Conservation (phyloP, 805 yeast genomes). For the Barnettozyma populi region DNA sequence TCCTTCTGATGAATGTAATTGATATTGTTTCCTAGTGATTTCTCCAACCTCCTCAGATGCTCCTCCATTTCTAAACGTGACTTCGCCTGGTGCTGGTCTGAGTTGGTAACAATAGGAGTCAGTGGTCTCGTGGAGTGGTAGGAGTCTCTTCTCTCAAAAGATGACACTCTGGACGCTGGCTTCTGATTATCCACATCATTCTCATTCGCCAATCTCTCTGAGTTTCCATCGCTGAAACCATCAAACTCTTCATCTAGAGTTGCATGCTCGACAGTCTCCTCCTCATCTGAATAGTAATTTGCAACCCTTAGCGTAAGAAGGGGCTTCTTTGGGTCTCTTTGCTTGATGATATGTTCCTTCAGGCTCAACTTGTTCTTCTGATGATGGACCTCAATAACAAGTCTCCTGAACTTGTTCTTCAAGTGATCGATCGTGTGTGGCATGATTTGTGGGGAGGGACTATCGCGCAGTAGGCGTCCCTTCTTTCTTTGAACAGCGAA, state of each 20-base stretch:
- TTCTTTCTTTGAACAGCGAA: background rate
- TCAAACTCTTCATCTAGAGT: slow-evolving; percentile 1
- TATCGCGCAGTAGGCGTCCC: background rate
- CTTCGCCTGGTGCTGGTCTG: background rate
- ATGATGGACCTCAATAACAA: slow-evolving; percentile 12
- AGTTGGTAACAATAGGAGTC: background rate
- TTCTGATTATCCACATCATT: background rate
- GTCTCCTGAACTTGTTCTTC: slow-evolving; percentile 10
- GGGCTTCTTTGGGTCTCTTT: slow-evolving; percentile 9
- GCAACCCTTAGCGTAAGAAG: slow-evolving; percentile 7
- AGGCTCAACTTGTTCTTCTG: slow-evolving; percentile 6
- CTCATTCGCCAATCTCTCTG: background rate
- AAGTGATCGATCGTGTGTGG: slow-evolving; percentile 4
- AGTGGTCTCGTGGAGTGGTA: background rate
- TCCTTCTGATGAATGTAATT: slow-evolving; percentile 11
- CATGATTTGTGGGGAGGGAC: background rate
- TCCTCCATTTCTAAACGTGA: background rate
- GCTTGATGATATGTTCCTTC: slow-evolving; percentile 6
- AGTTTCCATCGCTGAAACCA: slow-evolving; percentile 1
- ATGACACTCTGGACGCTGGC: slow-evolving; percentile 4
- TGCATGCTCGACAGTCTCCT: background rate
- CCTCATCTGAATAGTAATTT: background rate
- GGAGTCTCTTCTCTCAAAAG: slow-evolving; percentile 1
- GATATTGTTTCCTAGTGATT: slow-evolving; percentile 4
- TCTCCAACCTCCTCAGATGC: slow-evolving; percentile 7